These are phyloP conservation scores for Andrographis paniculata DNA, from an alignment of 305 asterid species.

Conservation along the genomic window DNA sequence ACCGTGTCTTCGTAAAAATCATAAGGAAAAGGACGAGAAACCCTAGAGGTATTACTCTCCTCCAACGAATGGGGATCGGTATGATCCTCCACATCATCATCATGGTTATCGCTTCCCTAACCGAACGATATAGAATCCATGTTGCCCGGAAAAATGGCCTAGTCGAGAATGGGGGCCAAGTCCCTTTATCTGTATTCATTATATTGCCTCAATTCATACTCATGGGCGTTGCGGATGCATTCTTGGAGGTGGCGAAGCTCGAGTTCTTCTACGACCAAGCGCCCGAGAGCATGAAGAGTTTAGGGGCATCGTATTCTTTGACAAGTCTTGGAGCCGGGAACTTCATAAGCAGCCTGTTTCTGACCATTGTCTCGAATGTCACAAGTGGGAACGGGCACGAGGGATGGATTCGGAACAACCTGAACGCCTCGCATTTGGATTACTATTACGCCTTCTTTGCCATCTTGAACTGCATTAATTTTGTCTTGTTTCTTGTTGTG, in stretches of 20 bases:
- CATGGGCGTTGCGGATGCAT: too few relatives aligned
- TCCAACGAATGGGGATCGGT: conserved; percentile 86
- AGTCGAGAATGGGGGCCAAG: conserved; percentile 37
- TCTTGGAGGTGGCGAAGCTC: conserved; percentile 66
- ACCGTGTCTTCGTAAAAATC: conserved; percentile 42
- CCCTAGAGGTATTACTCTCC: conserved; percentile 71
- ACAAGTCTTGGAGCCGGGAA: conserved; percentile 63
- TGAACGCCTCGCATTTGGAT: conserved; percentile 68
- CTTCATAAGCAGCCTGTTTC: conserved; percentile 62
- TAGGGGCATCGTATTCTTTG: conserved; percentile 68
- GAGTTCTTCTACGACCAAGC: conserved; percentile 94
- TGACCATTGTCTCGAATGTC: conserved; percentile 44
- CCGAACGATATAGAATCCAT: conserved; percentile 46
- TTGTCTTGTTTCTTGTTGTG: conserved; percentile 43
- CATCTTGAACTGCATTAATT: conserved; percentile 41
- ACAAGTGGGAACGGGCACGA: conserved; percentile 38
- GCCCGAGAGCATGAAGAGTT: conserved; percentile 86
- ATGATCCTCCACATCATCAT: conserved; percentile 54
- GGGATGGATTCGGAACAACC: conserved; percentile 73
- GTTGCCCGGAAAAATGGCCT: conserved; percentile 48
- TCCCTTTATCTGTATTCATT: conserved; percentile 60
- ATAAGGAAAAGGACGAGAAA: conserved; percentile 47
- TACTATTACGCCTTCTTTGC: conserved; percentile 64
- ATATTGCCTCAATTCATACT: conserved; percentile 70
- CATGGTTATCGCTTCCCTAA: conserved; percentile 51